Evolutionary conservation across 148 eudicot species (phyloP), one percentile per base, ranked within the genome.

Genomic region (Vaccinium macrocarpon): DNA sequence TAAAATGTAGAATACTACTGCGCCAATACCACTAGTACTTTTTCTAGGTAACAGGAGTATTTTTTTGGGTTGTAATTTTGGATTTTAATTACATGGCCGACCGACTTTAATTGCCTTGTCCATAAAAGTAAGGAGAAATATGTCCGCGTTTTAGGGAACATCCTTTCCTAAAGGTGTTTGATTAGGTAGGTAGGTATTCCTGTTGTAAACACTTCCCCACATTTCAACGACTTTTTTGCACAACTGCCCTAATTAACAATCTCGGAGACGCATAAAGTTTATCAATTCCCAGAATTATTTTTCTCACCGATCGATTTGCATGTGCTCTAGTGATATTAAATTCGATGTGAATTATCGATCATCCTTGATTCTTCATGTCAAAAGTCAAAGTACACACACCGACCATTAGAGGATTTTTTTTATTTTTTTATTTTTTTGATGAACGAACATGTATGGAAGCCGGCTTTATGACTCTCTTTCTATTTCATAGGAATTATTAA

Each of bases 151-250:
- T 27, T 12, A 68, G 73, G 73, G 73, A 29, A 29, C 73, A 68
- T 29, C 73, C 18, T 5, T 68, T 27, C 73, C 42, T 13, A 27
- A 68, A 68, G 42, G 18, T 68, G 73, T 25, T 27, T 68, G 73
- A 68, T 68, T 42, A 42, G 46, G 46, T 42, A 64, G 70, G 70
- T 68, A 27, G 73, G 73, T 68, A 68, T 68, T 68, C 38, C 73
- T 13, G 73, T 68, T 68, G 71, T 23, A 3, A 25, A 23, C 59
- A 56, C 5, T 23, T 13, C 32, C 29, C 70, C 71, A 10, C 71
- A 64, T 64, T 32, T 64, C 14, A 23, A 64, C 71, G 32, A 13
- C 10, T 62, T 59, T n/a, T 9, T n/a, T 9, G 12, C 32, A 23
- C 32, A 64, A 64, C 71, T 23, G 29, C 71, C 70, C 71, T 64